Percentiles rank a stretch among this genome's conserved stretches.
phyloP scores from a whole-genome alignment of 768 basidiomycete species.

The Podaxis sp. region DNA sequence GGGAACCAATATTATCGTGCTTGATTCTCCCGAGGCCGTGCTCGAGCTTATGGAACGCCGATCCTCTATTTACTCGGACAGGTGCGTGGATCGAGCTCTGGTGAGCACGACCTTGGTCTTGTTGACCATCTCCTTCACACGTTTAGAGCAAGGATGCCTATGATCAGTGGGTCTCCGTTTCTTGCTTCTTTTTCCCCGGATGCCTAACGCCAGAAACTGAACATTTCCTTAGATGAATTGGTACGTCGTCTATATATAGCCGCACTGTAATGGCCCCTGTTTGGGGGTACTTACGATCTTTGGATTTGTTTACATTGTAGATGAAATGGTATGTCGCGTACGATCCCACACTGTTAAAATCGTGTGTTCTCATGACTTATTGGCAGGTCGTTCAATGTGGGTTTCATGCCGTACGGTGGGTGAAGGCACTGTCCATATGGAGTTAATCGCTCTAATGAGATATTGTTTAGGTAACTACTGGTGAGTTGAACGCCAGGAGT shows the following conservation, averaged over 20 bases:
- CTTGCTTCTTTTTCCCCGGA: no score
- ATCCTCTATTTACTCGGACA: conserved; percentile 38
- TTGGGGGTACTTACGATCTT: neutral
- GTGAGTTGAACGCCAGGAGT: neutral
- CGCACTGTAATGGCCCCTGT: no score
- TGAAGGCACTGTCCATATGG: conserved; percentile 4
- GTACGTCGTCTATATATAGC: neutral
- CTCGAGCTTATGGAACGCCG: conserved; percentile 42
- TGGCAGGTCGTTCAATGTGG: conserved; percentile 26
- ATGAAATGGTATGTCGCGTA: conserved; percentile 4
- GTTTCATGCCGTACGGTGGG: conserved; percentile 30
- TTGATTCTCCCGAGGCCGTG: conserved; percentile 37
- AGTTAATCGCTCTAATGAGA: neutral
- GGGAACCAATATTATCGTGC: conserved; percentile 25
- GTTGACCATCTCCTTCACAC: neutral
- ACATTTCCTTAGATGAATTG: conserved; percentile 5
- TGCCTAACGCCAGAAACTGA: neutral
- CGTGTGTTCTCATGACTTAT: no score
- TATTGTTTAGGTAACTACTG: conserved; percentile 19
- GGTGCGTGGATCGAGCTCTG: conserved; percentile 16
- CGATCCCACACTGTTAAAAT: no score
- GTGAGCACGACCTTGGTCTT: neutral
- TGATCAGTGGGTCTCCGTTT: conserved; percentile 17
- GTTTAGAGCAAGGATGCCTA: conserved; percentile 18
- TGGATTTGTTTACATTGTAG: neutral